Conservation (phyloP, 176 grass and related monocot species). For the Carex kokanica region DNA sequence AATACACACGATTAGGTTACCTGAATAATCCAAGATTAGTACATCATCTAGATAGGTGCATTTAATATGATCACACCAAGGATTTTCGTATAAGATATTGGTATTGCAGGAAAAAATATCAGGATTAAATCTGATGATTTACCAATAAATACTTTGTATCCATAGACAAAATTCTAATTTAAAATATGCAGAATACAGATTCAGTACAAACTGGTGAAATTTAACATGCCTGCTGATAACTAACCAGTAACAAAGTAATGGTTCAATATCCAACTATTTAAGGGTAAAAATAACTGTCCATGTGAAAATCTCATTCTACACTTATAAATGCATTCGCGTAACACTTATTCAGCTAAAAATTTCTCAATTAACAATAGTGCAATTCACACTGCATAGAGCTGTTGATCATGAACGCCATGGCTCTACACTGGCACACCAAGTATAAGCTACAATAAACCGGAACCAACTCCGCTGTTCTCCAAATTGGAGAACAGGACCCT, state of each 20-base stretch:
- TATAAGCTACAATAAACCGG: not conserved
- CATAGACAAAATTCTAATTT: not conserved
- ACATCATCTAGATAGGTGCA: not conserved
- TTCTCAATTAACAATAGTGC: not conserved
- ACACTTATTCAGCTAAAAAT: not conserved
- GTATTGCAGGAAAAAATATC: not conserved
- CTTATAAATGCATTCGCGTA: not conserved
- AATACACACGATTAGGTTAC: constrained; percentile 94
- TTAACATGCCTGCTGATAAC: not conserved
- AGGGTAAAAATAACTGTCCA: not conserved
- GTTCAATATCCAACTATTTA: not conserved
- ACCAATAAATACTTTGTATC: not conserved
- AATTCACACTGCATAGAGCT: not conserved
- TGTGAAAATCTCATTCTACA: not conserved
- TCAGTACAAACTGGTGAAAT: not conserved
- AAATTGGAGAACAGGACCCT: no score
- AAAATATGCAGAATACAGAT: not conserved
- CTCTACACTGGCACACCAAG: not conserved
- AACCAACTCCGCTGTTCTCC: no score
- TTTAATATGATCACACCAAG: not conserved
- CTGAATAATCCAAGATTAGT: constrained; percentile 7
- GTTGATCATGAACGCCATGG: not conserved
- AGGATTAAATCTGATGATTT: not conserved
- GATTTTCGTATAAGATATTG: not conserved
- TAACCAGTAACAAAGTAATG: not conserved